Conservation (phyloP, 495 filamentous ascomycete species). For the Daldinia concentrica region DNA sequence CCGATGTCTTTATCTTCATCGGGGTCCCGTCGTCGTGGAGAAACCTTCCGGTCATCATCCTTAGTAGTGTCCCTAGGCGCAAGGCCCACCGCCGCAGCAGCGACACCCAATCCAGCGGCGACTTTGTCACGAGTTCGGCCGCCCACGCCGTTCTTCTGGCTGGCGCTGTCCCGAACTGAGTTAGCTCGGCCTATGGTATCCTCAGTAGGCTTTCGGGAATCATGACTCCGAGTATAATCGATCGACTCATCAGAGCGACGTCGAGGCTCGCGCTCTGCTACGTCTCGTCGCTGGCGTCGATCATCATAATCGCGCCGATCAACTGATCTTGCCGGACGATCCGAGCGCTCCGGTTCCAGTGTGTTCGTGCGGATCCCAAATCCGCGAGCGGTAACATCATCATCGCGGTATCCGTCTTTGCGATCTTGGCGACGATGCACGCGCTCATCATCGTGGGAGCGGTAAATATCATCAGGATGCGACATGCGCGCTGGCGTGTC, state of each 20-base stretch:
- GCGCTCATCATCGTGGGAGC: conserved; percentile 51
- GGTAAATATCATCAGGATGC: conserved; percentile 57
- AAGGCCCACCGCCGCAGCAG: conserved; percentile 53
- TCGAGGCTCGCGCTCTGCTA: conserved; percentile 45
- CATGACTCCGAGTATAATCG: conserved; percentile 31
- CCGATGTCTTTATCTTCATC: conserved; percentile 39
- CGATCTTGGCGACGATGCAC: conserved; percentile 46
- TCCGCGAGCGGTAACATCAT: conserved; percentile 51
- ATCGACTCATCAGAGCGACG: conserved; percentile 51
- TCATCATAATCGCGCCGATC: conserved; percentile 49
- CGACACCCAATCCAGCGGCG: conserved; percentile 48
- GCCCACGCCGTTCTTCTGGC: conserved; percentile 38
- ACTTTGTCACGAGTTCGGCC: conserved; percentile 50
- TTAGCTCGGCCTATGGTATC: conserved; percentile 30
- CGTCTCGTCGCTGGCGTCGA: conserved; percentile 48
- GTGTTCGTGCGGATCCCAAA: conserved; percentile 58
- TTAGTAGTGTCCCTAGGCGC: conserved; percentile 32
- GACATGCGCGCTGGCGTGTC: conserved; percentile 48
- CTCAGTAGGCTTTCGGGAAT: conserved; percentile 35
- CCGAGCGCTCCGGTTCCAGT: conserved; percentile 42
- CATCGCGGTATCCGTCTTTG: conserved; percentile 52
- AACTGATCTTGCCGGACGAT: conserved; percentile 36
- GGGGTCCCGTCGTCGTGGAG: conserved; percentile 37
- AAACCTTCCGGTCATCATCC: conserved; percentile 49
- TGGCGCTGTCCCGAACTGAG: conserved; percentile 35